Evolutionary conservation across 1,284 basidiomycete genomes (phyloP).

Genomic region (Cryptococcus maquisensis): DNA sequence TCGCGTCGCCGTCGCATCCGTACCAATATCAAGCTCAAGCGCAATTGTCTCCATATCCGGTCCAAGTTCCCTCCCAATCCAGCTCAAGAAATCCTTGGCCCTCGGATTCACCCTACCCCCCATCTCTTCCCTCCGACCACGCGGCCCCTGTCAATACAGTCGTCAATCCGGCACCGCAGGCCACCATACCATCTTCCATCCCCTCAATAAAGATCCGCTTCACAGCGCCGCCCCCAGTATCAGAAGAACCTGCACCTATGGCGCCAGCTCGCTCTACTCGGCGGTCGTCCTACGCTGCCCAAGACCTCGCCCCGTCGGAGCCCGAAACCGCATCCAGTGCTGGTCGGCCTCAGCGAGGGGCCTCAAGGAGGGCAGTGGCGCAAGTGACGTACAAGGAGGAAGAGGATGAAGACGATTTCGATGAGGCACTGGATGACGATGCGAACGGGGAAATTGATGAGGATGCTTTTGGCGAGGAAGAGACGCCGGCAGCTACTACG

Average conservation of each 20-base stretch:
- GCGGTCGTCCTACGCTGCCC: background rate
- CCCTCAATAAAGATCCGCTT: constrained; percentile 22
- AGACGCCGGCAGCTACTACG: background rate
- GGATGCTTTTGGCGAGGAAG: constrained; percentile 11
- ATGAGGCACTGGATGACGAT: constrained; percentile 22
- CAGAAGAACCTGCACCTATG: background rate
- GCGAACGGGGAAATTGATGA: constrained; percentile 27
- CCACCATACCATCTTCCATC: background rate
- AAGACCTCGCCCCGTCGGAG: background rate
- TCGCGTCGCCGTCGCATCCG: background rate
- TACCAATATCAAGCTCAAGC: background rate
- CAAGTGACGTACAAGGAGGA: constrained; percentile 15
- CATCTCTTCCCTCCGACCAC: background rate
- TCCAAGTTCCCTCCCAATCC: background rate
- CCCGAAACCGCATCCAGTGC: background rate
- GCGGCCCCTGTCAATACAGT: background rate
- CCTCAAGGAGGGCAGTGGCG: constrained; percentile 9
- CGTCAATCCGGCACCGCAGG: background rate
- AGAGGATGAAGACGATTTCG: constrained; percentile 22
- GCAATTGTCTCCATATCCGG: background rate
- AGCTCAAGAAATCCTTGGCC: background rate
- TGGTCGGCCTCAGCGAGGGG: constrained; percentile 13
- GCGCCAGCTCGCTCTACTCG: constrained; percentile 1
- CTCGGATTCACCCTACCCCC: background rate
- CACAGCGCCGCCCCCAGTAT: background rate